Evolutionary conservation across 176 grass and related monocot species (phyloP), one percentile per base, ranked within the genome.

Genomic region (Chloris gayana): DNA sequence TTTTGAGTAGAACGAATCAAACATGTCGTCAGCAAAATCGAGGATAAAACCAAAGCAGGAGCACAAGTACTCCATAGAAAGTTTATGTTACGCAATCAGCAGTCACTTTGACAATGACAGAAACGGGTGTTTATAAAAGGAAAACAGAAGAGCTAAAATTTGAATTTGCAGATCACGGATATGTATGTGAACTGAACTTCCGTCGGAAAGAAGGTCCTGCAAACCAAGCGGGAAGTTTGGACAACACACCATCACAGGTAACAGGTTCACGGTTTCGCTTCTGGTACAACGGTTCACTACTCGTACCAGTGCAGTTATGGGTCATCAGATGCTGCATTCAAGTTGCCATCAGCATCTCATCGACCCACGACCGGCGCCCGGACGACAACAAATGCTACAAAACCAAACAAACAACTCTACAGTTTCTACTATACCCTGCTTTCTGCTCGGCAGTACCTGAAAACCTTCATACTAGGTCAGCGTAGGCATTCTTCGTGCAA

Each of bases 291-390:
- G 21, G 51, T 67, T 80, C 15, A 56, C 18, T 67, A 15, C 27
- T 34, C 21, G 54, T 57, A 54, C 82, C 15, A 25, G 19, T 6
- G 77, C 21, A 72, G 72, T 82, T 82, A 57, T 72, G 72, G n/a
- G 59, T 15, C 45, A 37, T 85, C 77, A 81, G 67, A 67, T n/a
- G 26, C 18, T 59, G 72, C 82, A 85, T 85, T 89, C 77, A 81
- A 81, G 65, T 22, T 58, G 72, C 45, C 82, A 81, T 37, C 82
- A 30, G 64, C 54, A 14, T 67, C n/a, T 38, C 33, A 84, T 69
- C 64, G 70, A 85, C n/a, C n/a, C n/a, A n/a, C n/a, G n/a, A n/a
- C 54, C 54, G 2, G 27, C 76, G n/a, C n/a, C n/a, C n/a, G n/a
- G 39, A 44, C 54, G 42, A 70, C 75, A 79, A 44, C 51, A 9